Percentiles rank a stretch among this genome's conserved stretches.
phyloP scores from a whole-genome alignment of 768 basidiomycete species.

The Rhizopogon sp. region DNA sequence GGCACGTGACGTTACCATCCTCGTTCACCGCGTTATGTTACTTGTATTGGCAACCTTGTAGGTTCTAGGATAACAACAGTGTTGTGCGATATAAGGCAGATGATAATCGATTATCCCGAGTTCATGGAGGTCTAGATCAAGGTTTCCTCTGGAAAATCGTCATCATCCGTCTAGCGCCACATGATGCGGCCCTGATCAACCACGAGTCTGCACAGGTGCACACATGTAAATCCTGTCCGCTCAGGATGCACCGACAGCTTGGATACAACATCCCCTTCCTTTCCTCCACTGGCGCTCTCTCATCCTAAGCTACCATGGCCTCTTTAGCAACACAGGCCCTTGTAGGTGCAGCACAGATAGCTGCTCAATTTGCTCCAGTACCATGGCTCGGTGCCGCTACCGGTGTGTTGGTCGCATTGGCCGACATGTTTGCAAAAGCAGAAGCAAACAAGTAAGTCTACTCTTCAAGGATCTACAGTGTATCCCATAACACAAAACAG shows the following conservation, averaged over 20 bases:
- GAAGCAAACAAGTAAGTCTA: constrained; percentile 38
- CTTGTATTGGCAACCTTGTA: not conserved
- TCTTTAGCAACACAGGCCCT: constrained; percentile 8
- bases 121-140: not conserved
- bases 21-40: not conserved
- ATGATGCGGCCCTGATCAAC: not conserved
- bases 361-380: constrained; percentile 43
- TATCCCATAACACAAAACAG: constrained; percentile 20
- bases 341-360: constrained; percentile 32
- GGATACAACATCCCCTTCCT: not conserved
- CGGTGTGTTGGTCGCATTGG: constrained; percentile 4
- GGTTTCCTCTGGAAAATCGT: not conserved
- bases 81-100: too few species aligned
- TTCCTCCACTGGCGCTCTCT: not conserved
- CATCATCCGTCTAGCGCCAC: not conserved
- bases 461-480: not conserved
- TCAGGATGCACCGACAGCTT: not conserved
- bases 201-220: not conserved
- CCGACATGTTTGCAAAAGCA: constrained; percentile 21
- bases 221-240: not conserved
- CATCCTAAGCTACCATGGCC: not conserved
- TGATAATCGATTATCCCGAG: too few species aligned
- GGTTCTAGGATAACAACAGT: too few species aligned
- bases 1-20: constrained; percentile 13
- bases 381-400: constrained; percentile 42